These are phyloP conservation scores for Cantharellus cinnabarinus DNA, from an alignment of 768 basidiomycete genomes.

Conservation along the genomic window DNA sequence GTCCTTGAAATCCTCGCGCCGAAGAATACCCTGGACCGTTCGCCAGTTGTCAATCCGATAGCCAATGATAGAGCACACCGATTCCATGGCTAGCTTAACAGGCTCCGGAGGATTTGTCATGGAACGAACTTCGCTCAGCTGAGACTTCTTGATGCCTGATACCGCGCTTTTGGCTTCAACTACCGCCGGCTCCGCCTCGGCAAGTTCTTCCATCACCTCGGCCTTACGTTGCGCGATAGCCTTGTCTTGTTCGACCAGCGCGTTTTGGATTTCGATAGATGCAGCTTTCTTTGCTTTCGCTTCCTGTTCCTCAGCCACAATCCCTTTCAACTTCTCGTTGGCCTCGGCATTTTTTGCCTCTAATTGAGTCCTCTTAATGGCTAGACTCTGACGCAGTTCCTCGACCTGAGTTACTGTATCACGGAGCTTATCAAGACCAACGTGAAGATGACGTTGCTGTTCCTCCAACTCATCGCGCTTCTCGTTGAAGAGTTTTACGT, in stretches of 20 bases:
- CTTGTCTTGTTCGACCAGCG: conserved; percentile 76
- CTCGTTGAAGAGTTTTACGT: conserved; percentile 83
- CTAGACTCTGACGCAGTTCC: conserved; percentile 83
- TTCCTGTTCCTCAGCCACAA: conserved; percentile 97
- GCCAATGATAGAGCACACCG: conserved; percentile 87
- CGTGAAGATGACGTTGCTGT: conserved; percentile 94
- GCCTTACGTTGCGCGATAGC: conserved; percentile 72
- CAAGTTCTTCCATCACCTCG: conserved; percentile 86
- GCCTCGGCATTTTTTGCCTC: conserved; percentile 88
- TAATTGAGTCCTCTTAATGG: conserved; percentile 80
- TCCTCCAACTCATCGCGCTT: conserved; percentile 96
- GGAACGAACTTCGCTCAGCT: conserved; percentile 87
- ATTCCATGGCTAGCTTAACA: conserved; percentile 96
- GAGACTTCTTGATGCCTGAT: conserved; percentile 86
- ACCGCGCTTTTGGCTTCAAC: conserved; percentile 91
- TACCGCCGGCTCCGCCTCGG: conserved; percentile 94
- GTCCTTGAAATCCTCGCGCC: conserved; percentile 90
- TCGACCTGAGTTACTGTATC: conserved; percentile 96
- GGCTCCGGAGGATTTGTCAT: conserved; percentile 98
- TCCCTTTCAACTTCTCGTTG: conserved; percentile 89
- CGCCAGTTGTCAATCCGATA: conserved; percentile 97
- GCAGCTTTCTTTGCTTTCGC: conserved; percentile 96
- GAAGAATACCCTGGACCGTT: conserved; percentile 84
- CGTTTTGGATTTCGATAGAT: conserved; percentile 89
- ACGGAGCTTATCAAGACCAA: conserved; percentile 88